phyloP scores from a whole-genome alignment of 2,329 filamentous ascomycete species.

The Exophiala alcalophila region DNA sequence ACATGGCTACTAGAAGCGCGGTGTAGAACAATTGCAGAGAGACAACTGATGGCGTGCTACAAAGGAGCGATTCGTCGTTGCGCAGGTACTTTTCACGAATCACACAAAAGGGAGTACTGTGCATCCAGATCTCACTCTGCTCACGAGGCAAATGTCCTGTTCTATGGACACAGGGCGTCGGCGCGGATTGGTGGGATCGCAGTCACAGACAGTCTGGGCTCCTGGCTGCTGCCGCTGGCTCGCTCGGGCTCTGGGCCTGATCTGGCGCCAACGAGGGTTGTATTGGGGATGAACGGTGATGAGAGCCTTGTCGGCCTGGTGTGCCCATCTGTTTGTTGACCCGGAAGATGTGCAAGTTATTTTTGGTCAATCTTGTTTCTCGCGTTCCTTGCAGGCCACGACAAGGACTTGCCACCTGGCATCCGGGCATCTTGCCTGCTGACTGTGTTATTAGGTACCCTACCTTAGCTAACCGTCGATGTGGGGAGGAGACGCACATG shows the following conservation, averaged over 20 bases:
- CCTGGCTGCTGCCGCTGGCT: too few relatives aligned
- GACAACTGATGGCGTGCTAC: constrained; percentile 14
- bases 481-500: background rate
- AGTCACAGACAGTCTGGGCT: constrained; percentile 1
- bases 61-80: constrained; percentile 18
- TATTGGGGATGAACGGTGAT: background rate
- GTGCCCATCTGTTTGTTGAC: background rate
- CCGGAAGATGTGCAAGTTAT: background rate
- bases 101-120: constrained; percentile 3
- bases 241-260: constrained; percentile 2
- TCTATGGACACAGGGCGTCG: too few relatives aligned
- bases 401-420: background rate
- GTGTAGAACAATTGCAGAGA: too few relatives aligned
- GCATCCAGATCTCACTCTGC: too few relatives aligned
- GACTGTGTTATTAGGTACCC: constrained; percentile 3
- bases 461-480: background rate
- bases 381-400: too few relatives aligned
- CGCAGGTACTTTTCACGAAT: constrained; percentile 11
- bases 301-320: background rate
- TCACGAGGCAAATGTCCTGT: too few relatives aligned
- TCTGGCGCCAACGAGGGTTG: constrained; percentile 1
- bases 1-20: too few relatives aligned
- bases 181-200: constrained; percentile 1
- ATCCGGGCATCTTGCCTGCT: background rate
- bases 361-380: background rate